These are phyloP conservation scores for Saururus chinensis DNA, from an alignment of 164 flowering plant genomes.

Conservation along the genomic window DNA sequence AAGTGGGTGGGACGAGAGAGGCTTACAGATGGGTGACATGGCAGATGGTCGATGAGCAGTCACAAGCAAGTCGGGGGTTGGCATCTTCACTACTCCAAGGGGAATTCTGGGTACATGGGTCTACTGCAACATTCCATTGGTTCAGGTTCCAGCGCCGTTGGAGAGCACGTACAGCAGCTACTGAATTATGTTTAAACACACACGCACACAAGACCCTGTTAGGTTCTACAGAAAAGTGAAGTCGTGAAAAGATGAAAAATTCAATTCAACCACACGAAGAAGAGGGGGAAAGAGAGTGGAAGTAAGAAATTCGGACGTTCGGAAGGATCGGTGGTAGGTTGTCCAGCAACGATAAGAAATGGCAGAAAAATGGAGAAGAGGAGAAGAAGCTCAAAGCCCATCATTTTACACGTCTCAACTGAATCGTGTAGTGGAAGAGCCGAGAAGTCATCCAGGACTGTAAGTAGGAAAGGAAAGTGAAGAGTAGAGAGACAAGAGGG, in stretches of 20 bases:
- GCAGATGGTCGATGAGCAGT: constrained; percentile 1
- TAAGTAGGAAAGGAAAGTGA: neutral
- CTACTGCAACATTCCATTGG: constrained; percentile 2
- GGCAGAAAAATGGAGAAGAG: neutral
- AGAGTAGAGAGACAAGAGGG: neutral
- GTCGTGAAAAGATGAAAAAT: neutral
- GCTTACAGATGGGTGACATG: constrained; percentile 5
- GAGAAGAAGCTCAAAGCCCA: neutral
- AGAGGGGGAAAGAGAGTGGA: neutral
- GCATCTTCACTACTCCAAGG: constrained; percentile 5
- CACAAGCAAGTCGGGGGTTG: constrained; percentile 4
- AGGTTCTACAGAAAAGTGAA: too few species aligned
- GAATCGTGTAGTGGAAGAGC: neutral
- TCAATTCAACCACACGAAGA: neutral
- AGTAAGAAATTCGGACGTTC: neutral
- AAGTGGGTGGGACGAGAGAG: neutral
- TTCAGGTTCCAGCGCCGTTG: constrained; percentile 4
- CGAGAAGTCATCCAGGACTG: neutral
- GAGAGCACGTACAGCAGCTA: constrained; percentile 1
- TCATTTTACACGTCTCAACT: neutral
- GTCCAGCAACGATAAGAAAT: constrained; percentile 1
- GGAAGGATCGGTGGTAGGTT: constrained; percentile 3
- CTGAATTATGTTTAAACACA: neutral
- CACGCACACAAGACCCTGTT: neutral
- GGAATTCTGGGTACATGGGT: constrained; percentile 3